Base-by-base conservation (phyloP, 179 eudicot genomes). In the Silene vulgaris region DNA sequence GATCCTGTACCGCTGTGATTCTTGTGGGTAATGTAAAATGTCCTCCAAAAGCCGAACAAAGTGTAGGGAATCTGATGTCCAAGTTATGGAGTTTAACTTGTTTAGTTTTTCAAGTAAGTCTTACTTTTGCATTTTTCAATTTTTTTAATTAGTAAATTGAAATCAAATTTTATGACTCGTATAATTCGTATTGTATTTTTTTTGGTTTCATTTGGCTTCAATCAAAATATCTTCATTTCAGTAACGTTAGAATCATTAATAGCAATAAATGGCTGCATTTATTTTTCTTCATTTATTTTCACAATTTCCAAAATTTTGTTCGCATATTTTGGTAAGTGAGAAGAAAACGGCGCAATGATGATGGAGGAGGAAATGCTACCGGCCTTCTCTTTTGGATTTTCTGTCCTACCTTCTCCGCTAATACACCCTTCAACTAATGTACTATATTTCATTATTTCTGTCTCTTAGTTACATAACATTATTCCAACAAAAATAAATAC, bases 81-180 rank as follows among this genome's bases (percentile, higher is more conserved):
- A 37, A 57, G 76, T 8, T 40, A 40, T 40, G 45, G 76, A 32
- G 4, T 28, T 30, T 35, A 7, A 26, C 17, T 19, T 61, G 21
- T 26, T 28, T 29, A 73, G 48, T 21, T 70, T 21, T 45, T 71
- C 64, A 59, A 35, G 71, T 28, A 13, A 30, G 13, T 20, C 28
- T 64, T 21, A 11, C 50, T 54, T 64, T n/a, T 65, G 30, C 35
- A 40, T 40, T 59, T 70, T 69, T 72, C 54, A 56, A 4, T 0
- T 35, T 35, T 35, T 35, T 78, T 65, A 68, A 77, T 37, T 54
- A 78, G 76, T 69, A 74, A 12, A 74, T 45, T 68, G 60, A 72
- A 59, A 69, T 75, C 73, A 23, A 62, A 28, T 52, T 77, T 54
- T 0, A n/a, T 19, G 37, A 72, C 6, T 35, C 40, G 40, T 35